Evolutionary conservation across 257 asterid species (phyloP), one percentile per base, ranked within the genome.

Genomic region (Sherardia arvensis): DNA sequence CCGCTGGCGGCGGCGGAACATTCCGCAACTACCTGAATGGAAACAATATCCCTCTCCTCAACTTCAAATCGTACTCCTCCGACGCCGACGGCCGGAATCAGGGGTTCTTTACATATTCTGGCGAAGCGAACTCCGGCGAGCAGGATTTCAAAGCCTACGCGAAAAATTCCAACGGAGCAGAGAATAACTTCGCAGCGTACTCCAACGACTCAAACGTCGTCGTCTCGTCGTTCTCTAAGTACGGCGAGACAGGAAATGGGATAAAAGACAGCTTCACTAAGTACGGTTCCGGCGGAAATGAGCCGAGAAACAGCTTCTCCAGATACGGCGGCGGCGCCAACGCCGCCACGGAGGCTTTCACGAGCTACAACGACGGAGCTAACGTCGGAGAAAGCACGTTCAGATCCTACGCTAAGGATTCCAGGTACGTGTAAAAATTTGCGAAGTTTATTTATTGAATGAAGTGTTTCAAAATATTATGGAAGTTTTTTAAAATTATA

Each of bases 321-420:
- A 88, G 80, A 29, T 91, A 88, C 67, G 98, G 91, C 30, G 77
- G 79, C 53, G 71, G 30, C 0, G 91, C 71, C 2, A 85, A 89
- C 65, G 85, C 71, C 0, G 89, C 53, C 0, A 34, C 70, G 25
- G 87, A 87, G 28, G 72, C 68, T 21, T 92, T 92, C 87, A 76
- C 18, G 14, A 75, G 23, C 27, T 91, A 88, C 73, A 78, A 96
- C 54, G 91, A 86, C 33, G 79, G 81, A 29, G 43, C 95, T 23
- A 88, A 86, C 30, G 91, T 86, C 27, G 97, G 97, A 0, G 90
- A 77, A 65, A 96, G 88, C 75, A 49, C 59, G 0, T 91, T 91
- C 68, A 64, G 68, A 3, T 82, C 86, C 9, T 88, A 91, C 66
- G 84, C 75, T 18, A 84, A 77, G 48, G 58, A 30, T 1, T 83